These are phyloP conservation scores for Paracorniculantispora psalliotae DNA, from an alignment of 2,329 filamentous ascomycete species.

Conservation along the genomic window DNA sequence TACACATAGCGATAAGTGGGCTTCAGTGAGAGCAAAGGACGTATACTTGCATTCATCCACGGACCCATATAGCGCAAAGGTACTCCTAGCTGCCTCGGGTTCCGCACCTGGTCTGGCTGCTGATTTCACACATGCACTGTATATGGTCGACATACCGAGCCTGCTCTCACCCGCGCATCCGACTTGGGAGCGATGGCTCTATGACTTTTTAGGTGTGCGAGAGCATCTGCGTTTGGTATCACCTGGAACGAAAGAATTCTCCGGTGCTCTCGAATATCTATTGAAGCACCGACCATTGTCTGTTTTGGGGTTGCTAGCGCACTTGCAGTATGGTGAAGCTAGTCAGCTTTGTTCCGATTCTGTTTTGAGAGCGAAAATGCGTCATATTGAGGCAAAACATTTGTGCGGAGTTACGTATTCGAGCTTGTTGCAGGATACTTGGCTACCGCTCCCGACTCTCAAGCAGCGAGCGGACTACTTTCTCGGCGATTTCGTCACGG, in stretches of 20 bases:
- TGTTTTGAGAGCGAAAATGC: no score
- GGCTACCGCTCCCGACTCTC: no score
- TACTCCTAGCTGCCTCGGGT: not conserved
- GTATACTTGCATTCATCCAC: not conserved
- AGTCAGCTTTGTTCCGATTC: no score
- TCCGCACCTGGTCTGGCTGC: not conserved
- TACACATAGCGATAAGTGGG: not conserved
- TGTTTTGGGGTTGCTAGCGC: constrained; percentile 3
- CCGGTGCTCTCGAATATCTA: not conserved
- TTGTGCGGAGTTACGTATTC: no score
- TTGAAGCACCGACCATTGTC: not conserved
- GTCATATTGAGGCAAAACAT: no score
- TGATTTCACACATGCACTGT: not conserved
- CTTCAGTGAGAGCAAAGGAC: not conserved
- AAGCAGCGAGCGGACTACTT: no score
- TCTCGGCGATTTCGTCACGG: no score
- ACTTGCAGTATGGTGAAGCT: constrained; percentile 3
- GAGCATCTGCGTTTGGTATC: constrained; percentile 2
- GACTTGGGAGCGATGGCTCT: constrained; percentile 9
- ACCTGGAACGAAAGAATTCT: not conserved
- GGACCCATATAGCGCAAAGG: not conserved
- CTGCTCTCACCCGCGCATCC: not conserved
- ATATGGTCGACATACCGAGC: not conserved
- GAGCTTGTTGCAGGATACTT: no score
- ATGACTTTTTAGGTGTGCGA: constrained; percentile 7